These are phyloP conservation scores for Blastosporella zonata DNA, from an alignment of 1,284 basidiomycete genomes.

Conservation along the genomic window DNA sequence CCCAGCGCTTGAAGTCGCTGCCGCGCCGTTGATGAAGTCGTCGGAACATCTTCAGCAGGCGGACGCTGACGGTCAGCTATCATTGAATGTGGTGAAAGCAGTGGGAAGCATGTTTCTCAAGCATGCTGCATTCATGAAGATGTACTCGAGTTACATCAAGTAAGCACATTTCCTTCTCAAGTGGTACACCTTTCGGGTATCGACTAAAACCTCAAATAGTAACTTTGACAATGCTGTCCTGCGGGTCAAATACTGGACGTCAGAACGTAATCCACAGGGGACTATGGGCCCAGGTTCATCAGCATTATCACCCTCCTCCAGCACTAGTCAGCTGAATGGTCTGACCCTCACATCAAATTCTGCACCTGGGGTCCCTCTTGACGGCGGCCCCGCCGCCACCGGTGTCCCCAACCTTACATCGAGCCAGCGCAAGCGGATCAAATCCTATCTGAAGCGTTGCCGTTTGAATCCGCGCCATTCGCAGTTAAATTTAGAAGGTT, in stretches of 20 bases:
- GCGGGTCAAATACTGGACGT: constrained; percentile 82
- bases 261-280: constrained; percentile 45
- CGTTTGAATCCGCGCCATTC: constrained; percentile 85
- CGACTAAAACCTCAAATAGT: constrained; percentile 36
- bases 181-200: constrained; percentile 8
- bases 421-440: constrained; percentile 84
- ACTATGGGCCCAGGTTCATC: constrained; percentile 35
- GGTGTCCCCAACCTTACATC: constrained; percentile 55
- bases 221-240: constrained; percentile 91
- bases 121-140: constrained; percentile 94
- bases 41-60: constrained; percentile 43
- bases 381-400: constrained; percentile 33
- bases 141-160: constrained; percentile 98
- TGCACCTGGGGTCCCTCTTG: constrained; percentile 42
- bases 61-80: constrained; percentile 73
- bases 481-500: constrained; percentile 96
- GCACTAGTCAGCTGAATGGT: constrained; percentile 60
- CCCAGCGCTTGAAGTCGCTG: constrained; percentile 80
- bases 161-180: constrained; percentile 38
- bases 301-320: constrained; percentile 57
- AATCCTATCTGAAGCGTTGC: constrained; percentile 82
- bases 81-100: constrained; percentile 72
- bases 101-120: constrained; percentile 90
- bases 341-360: constrained; percentile 57
- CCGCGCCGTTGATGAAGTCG: constrained; percentile 60